These are phyloP conservation scores for Pseudozyma sp. DNA, from an alignment of 1,284 basidiomycete species.

Conservation along the genomic window DNA sequence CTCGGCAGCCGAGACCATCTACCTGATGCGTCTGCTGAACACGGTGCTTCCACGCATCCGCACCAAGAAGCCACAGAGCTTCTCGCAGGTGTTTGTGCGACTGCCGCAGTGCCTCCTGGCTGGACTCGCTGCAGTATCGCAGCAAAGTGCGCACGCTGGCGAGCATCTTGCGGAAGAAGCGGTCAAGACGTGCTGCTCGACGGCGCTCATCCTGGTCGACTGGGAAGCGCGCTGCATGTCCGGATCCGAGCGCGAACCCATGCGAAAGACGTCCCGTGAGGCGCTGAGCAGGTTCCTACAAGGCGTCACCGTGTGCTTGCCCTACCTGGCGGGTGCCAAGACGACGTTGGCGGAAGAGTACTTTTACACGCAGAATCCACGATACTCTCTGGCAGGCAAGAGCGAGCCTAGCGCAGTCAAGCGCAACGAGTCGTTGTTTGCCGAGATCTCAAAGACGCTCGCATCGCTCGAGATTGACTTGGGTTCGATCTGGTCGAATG, in stretches of 20 bases:
- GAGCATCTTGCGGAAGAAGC: conserved; percentile 24
- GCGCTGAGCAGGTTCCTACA: conserved; percentile 33
- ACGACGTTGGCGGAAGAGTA: conserved; percentile 30
- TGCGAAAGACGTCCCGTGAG: conserved; percentile 31
- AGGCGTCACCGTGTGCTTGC: conserved; percentile 40
- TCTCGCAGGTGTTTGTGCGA: conserved; percentile 48
- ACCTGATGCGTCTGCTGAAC: conserved; percentile 39
- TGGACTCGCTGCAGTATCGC: conserved; percentile 19
- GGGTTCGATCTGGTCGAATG: conserved; percentile 32
- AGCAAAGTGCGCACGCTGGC: background rate
- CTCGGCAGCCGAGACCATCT: conserved; percentile 27
- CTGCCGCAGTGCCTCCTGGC: conserved; percentile 44
- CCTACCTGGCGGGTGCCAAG: conserved; percentile 27
- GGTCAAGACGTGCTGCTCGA: conserved; percentile 35
- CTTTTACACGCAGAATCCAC: conserved; percentile 25
- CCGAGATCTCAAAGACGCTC: conserved; percentile 45
- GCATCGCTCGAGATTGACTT: conserved; percentile 39
- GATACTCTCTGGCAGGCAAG: conserved; percentile 19
- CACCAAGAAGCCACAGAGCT: conserved; percentile 57
- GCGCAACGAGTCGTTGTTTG: conserved; percentile 35
- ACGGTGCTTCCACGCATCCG: conserved; percentile 53
- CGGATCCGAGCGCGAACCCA: conserved; percentile 19
- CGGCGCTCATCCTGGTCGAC: conserved; percentile 35
- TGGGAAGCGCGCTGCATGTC: conserved; percentile 42
- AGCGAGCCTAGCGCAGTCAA: conserved; percentile 22